Percentiles rank a stretch among this genome's conserved stretches.
Evolutionary conservation across 2,329 filamentous ascomycete species (phyloP).

Genomic region (Pleurostoma richardsiae): DNA sequence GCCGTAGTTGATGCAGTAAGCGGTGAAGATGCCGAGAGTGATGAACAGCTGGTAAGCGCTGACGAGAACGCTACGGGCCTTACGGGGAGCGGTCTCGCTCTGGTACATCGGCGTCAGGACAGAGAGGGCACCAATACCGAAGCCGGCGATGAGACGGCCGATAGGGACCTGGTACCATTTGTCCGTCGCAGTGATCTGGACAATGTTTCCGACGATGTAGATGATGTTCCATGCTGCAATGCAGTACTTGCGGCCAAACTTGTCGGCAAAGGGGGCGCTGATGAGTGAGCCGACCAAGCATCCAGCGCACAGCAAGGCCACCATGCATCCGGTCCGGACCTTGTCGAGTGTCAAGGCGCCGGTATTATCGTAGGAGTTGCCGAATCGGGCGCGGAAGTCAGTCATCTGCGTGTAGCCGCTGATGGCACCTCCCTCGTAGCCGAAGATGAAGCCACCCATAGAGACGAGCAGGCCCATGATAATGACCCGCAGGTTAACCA

Average conservation of each 20-base stretch:
- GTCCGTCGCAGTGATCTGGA: slow-evolving; percentile 56
- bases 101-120: slow-evolving; percentile 65
- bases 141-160: slow-evolving; percentile 61
- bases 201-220: slow-evolving; percentile 59
- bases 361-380: not conserved
- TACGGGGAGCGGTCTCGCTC: slow-evolving; percentile 55
- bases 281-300: slow-evolving; percentile 40
- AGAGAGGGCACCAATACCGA: slow-evolving; percentile 63
- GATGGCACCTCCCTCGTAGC: slow-evolving; percentile 10
- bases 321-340: slow-evolving; percentile 8
- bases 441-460: slow-evolving; percentile 11
- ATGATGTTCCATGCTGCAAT: slow-evolving; percentile 48
- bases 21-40: slow-evolving; percentile 15
- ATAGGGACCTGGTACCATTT: slow-evolving; percentile 63
- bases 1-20: slow-evolving; percentile 46
- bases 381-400: slow-evolving; percentile 8
- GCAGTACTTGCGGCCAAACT: slow-evolving; percentile 51
- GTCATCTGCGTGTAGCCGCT: slow-evolving; percentile 10
- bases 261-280: slow-evolving; percentile 50
- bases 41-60: slow-evolving; percentile 25
- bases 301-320: slow-evolving; percentile 10
- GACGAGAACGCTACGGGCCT: slow-evolving; percentile 39
- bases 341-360: slow-evolving; percentile 5
- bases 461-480: slow-evolving; percentile 10
- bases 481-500: slow-evolving; percentile 7